These are phyloP conservation scores for Penicillium arizonense DNA, from an alignment of 495 filamentous ascomycete species.

Conservation along the genomic window DNA sequence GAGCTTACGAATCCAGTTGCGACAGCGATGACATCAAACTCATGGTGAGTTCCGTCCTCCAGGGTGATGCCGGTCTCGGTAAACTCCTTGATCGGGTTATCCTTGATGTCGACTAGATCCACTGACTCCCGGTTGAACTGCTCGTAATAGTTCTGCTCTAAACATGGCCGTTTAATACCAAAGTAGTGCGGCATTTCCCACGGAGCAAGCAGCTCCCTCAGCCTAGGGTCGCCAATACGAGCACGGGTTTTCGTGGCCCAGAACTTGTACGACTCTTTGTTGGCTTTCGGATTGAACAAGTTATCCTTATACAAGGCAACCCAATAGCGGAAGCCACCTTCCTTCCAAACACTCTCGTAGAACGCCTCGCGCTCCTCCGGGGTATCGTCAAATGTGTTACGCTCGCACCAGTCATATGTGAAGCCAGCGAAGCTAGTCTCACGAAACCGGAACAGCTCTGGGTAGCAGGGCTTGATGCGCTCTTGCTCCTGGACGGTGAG, in stretches of 20 bases:
- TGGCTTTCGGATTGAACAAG: slow-evolving; percentile 46
- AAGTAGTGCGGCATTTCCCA: slow-evolving; percentile 47
- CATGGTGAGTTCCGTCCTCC: slow-evolving; percentile 34
- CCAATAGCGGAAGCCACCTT: slow-evolving; percentile 53
- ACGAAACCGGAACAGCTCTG: slow-evolving; percentile 10
- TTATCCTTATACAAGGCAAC: slow-evolving; percentile 53
- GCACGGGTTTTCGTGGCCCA: slow-evolving; percentile 53
- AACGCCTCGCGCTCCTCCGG: slow-evolving; percentile 47
- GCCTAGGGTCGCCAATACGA: slow-evolving; percentile 47
- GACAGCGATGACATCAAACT: slow-evolving; percentile 51
- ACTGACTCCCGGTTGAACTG: slow-evolving; percentile 56
- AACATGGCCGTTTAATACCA: slow-evolving; percentile 54
- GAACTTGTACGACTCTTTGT: slow-evolving; percentile 52
- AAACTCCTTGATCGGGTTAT: slow-evolving; percentile 49
- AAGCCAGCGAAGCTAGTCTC: slow-evolving; percentile 9
- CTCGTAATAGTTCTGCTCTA: slow-evolving; percentile 57
- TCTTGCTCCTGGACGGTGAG: slow-evolving; percentile 3
- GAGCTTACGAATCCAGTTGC: slow-evolving; percentile 48
- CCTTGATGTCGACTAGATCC: slow-evolving; percentile 51
- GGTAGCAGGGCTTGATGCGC: not conserved
- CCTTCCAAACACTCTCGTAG: slow-evolving; percentile 44
- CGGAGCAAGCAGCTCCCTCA: slow-evolving; percentile 53
- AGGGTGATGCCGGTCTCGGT: slow-evolving; percentile 39
- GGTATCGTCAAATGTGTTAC: slow-evolving; percentile 44
- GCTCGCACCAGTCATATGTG: slow-evolving; percentile 2